phyloP scores from a whole-genome alignment of 176 grass and related monocot genomes.

The Saccharum officinarum region DNA sequence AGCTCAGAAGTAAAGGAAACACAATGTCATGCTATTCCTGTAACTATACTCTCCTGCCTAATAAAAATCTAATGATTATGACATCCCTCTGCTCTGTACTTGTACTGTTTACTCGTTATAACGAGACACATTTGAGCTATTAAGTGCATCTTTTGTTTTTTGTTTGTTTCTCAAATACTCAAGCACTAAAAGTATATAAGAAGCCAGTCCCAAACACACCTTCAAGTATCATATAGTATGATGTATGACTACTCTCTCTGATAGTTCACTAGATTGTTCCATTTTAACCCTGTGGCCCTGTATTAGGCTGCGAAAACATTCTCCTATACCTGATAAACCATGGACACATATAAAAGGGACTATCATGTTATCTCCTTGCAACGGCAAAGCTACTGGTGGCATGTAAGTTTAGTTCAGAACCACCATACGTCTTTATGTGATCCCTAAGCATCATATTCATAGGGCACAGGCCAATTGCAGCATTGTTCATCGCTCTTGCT shows the following conservation, averaged over 20 bases:
- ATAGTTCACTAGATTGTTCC: background rate
- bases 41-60: background rate
- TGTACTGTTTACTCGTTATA: background rate
- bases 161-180: background rate
- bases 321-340: background rate
- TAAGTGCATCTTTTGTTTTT: background rate
- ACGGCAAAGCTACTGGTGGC: background rate
- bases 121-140: background rate
- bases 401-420: constrained; percentile 18
- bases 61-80: background rate
- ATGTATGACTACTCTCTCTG: background rate
- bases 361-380: background rate
- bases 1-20: background rate
- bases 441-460: constrained; percentile 3
- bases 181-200: background rate
- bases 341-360: background rate
- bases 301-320: background rate
- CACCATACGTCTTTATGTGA: constrained; percentile 8
- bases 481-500: background rate
- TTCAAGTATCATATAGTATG: background rate
- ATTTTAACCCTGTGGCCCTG: background rate
- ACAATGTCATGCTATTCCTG: background rate
- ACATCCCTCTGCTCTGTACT: background rate
- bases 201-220: background rate
- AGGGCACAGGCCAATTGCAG: background rate